Percentiles rank a stretch among this genome's conserved stretches.
Conservation (phyloP, 441 rosid species). For the Jatropha podagrica region DNA sequence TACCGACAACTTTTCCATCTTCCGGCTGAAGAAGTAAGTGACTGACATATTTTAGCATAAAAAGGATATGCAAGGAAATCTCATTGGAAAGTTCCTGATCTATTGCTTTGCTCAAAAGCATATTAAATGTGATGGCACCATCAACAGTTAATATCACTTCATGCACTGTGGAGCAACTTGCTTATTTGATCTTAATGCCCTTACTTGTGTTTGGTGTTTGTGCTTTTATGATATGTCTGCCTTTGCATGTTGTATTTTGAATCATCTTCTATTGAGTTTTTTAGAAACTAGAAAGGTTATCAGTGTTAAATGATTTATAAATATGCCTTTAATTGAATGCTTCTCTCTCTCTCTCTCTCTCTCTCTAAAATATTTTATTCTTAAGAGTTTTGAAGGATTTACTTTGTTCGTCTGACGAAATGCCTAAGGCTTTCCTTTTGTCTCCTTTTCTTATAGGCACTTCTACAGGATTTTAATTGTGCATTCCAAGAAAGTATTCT, state of each 20-base stretch:
- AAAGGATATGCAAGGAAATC: neutral
- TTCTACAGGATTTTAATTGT: constrained; percentile 94
- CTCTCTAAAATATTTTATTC: neutral
- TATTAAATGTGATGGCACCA: neutral
- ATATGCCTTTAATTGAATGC: neutral
- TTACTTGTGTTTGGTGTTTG: neutral
- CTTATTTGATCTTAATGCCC: neutral
- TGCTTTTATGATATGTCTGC: neutral
- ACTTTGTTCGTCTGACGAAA: neutral
- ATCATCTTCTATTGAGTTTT: neutral
- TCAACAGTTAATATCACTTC: neutral
- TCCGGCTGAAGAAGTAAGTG: constrained; percentile 82
- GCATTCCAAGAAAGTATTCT: constrained; percentile 95
- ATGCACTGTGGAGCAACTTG: neutral
- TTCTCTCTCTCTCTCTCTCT: neutral
- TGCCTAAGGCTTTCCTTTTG: constrained; percentile 4
- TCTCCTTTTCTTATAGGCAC: constrained; percentile 42
- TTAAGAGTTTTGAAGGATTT: constrained; percentile 6
- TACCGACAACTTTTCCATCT: constrained; percentile 89
- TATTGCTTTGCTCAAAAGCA: neutral
- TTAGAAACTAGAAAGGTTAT: neutral
- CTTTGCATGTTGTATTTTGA: neutral
- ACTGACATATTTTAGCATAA: neutral
- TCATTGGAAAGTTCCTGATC: neutral
- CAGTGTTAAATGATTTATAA: neutral